Evolutionary conservation across 306 rosid species (phyloP), one percentile per base, ranked within the genome.

Genomic region (Ammopiptanthus mongolicus): DNA sequence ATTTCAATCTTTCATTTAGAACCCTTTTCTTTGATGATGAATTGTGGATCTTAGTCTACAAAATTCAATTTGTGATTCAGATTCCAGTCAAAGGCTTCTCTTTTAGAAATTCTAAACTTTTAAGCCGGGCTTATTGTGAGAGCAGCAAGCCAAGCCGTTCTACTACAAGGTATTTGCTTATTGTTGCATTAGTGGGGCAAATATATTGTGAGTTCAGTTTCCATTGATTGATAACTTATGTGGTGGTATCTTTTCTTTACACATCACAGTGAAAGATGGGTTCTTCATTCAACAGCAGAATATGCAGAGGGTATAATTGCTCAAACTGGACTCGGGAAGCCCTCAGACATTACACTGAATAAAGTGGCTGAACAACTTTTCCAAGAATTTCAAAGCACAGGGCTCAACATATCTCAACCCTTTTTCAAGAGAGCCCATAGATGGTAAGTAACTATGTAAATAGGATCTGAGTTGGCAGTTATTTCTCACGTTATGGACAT

Each of bases 221-320:
- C 48, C 39, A 10, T 77, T 71, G 50, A 48, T 58, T 74, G 46
- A 36, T 37, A 47, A 21, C 60, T 84, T 41, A 63, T 13, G 29
- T 2, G 31, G n/a, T 83, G 50, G 31, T 70, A 33, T 81, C 55
- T 36, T 79, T 67, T 21, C 56, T 59, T 34, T 50, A 56, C n/a
- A n/a, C n/a, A n/a, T n/a, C n/a, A n/a, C 84, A 94, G 98, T 53
- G 96, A 90, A 80, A 85, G 86, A 76, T 94, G 98, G 98, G 88
- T 94, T 46, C 81, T 94, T 74, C 97, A 87, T 87, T 94, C 98
- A 34, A 91, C 97, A 4, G 68, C 69, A 58, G 95, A 88, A 81
- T 94, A 94, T 50, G 98, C 97, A 19, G 87, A 86, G 75, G 58
- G 77, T 56, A 79, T 94, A 72, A 91, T 91, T 65, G 87, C 95